Conservation (phyloP, 139 green algal genomes). For the Yamagishiella unicocca region DNA sequence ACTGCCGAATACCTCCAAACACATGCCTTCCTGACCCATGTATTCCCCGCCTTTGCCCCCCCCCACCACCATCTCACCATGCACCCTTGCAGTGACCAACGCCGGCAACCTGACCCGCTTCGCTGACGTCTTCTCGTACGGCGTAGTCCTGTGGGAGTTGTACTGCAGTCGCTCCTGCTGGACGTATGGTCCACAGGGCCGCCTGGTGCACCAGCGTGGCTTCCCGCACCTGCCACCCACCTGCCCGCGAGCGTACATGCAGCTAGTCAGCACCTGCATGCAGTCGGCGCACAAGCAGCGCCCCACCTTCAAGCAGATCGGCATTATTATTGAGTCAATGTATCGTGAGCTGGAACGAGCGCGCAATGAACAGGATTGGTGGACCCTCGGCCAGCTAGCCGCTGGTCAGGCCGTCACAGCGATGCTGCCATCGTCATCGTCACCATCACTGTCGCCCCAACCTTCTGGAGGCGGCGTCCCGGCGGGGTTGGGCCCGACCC, state of each 20-base stretch:
- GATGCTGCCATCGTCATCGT: not conserved
- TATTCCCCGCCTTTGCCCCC: not conserved
- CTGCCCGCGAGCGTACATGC: constrained; percentile 16
- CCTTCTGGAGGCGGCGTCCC: not conserved
- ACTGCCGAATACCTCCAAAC: too few relatives aligned
- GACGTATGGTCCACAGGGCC: constrained; percentile 7
- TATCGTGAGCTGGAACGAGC: not conserved
- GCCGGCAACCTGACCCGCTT: constrained; percentile 46
- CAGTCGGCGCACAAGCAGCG: constrained; percentile 34
- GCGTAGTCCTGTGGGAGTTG: constrained; percentile 54
- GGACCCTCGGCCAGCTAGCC: not conserved
- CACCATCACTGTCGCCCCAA: not conserved
- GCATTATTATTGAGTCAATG: constrained; percentile 26
- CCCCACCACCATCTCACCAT: too few relatives aligned
- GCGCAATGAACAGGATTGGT: not conserved
- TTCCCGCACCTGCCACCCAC: constrained; percentile 43
- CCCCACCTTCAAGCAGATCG: constrained; percentile 52
- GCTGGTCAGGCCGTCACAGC: not conserved
- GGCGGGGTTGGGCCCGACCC: too few relatives aligned
- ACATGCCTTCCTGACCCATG: not conserved
- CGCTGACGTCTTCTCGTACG: constrained; percentile 49
- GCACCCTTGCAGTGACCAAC: not conserved
- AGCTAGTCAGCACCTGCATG: constrained; percentile 25
- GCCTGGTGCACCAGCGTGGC: constrained; percentile 11
- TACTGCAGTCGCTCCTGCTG: constrained; percentile 39